Percentiles rank a stretch among this genome's conserved stretches.
Conservation (phyloP, 371 early-diverging fungal species). For the Mucor lusitanicus region DNA sequence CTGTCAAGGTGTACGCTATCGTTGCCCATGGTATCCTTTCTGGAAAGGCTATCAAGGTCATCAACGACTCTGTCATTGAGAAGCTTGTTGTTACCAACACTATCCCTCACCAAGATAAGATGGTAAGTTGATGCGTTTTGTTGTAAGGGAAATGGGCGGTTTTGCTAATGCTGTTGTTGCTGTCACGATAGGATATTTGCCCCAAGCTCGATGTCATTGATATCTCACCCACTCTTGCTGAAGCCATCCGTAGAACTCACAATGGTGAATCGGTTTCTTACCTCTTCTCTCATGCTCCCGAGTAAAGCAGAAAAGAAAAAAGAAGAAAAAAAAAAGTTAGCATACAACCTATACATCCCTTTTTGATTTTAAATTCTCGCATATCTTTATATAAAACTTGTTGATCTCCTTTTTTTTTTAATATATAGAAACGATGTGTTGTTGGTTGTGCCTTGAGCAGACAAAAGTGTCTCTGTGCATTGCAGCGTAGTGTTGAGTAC, state of each 20-base stretch:
- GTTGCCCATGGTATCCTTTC: conserved; percentile 95
- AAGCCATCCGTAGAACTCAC: conserved; percentile 86
- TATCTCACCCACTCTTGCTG: conserved; percentile 91
- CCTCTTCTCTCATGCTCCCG: conserved; percentile 72
- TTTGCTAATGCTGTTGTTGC: too few relatives aligned
- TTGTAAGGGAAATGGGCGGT: too few relatives aligned
- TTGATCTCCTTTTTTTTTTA: background rate
- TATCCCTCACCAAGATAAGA: conserved; percentile 91
- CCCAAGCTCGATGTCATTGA: conserved; percentile 93
- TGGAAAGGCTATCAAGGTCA: conserved; percentile 89
- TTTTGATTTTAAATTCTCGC: background rate
- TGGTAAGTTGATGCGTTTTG: conserved; percentile 27
- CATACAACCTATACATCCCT: background rate
- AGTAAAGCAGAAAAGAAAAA: conserved; percentile 1
- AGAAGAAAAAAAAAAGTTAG: background rate
- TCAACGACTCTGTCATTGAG: conserved; percentile 84
- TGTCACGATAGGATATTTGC: conserved; percentile 56
- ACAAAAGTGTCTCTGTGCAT: too few relatives aligned
- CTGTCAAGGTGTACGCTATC: conserved; percentile 90
- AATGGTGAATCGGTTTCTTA: conserved; percentile 94
- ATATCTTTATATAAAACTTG: background rate
- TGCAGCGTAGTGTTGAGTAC: too few relatives aligned
- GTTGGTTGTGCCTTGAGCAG: too few relatives aligned
- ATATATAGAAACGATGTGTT: too few relatives aligned
- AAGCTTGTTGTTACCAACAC: conserved; percentile 93